Evolutionary conservation across 2,329 filamentous ascomycete species (phyloP).

Genomic region (Claviceps digitariae): DNA sequence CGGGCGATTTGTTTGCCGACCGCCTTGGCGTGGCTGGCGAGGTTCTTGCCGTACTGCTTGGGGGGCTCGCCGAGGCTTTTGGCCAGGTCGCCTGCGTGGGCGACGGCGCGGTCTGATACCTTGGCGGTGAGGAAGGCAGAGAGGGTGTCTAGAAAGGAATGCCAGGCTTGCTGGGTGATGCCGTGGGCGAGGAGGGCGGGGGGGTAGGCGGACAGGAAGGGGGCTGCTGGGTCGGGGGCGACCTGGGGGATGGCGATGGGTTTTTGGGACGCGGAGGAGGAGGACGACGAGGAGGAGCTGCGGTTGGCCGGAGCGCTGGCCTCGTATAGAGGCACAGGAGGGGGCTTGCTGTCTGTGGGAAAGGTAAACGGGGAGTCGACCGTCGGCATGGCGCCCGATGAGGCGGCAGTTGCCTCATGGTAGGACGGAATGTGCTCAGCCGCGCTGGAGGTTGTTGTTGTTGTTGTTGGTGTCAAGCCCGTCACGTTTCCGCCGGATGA

Average conservation of each 20-base stretch:
- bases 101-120: slow-evolving; percentile 28
- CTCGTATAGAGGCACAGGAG: slow-evolving; percentile 16
- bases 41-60: slow-evolving; percentile 21
- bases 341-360: slow-evolving; percentile 16
- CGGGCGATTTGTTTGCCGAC: slow-evolving; percentile 22
- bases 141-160: slow-evolving; percentile 23
- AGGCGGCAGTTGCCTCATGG: background rate
- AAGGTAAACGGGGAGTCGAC: slow-evolving; percentile 24
- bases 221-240: slow-evolving; percentile 18
- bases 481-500: too few species aligned
- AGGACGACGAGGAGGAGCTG: background rate
- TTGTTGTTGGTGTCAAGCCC: too few species aligned
- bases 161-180: slow-evolving; percentile 22
- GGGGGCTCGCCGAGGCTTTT: slow-evolving; percentile 22
- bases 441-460: background rate
- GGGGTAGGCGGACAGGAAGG: slow-evolving; percentile 26
- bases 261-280: slow-evolving; percentile 4
- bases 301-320: background rate
- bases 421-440: slow-evolving; percentile 5
- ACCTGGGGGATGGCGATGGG: slow-evolving; percentile 29
- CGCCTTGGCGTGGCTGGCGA: slow-evolving; percentile 21
- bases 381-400: slow-evolving; percentile 5
- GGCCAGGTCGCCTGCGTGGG: slow-evolving; percentile 28
- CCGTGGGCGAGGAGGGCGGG: slow-evolving; percentile 24
- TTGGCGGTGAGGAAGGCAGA: slow-evolving; percentile 33